Evolutionary conservation across 441 rosid species (phyloP).

Genomic region (Syzygium malaccense): DNA sequence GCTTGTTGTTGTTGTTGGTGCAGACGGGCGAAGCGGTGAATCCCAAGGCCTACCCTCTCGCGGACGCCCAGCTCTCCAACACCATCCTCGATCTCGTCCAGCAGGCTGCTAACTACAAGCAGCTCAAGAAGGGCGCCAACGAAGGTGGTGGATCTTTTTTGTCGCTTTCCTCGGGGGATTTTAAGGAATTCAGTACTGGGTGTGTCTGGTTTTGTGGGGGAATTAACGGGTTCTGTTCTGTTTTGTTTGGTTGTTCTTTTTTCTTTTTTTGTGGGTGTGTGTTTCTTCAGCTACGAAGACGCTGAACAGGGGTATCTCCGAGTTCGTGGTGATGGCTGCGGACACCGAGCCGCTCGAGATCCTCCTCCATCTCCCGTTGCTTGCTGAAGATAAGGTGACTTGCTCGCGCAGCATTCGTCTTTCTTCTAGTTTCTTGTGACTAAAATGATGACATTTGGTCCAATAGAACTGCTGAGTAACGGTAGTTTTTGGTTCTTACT

Average conservation of each 20-base stretch:
- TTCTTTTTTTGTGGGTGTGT: background rate
- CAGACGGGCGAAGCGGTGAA: conserved; percentile 78
- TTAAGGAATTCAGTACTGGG: background rate
- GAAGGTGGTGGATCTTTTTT: conserved; percentile 30
- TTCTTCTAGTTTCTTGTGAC: background rate
- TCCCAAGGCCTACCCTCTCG: conserved; percentile 89
- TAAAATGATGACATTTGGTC: background rate
- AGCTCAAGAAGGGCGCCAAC: conserved; percentile 94
- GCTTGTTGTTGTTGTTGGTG: background rate
- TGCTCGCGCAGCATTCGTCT: background rate
- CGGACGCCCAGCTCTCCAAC: conserved; percentile 66
- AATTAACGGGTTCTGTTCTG: background rate
- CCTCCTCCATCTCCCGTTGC: conserved; percentile 80
- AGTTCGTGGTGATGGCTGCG: conserved; percentile 93
- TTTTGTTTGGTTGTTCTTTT: background rate
- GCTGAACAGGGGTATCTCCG: conserved; percentile 82
- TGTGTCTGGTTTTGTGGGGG: background rate
- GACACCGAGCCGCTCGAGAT: conserved; percentile 92
- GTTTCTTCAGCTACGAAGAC: conserved; percentile 72
- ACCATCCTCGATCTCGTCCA: conserved; percentile 89
- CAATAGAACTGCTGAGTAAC: background rate
- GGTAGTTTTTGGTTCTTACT: background rate
- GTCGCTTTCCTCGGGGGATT: background rate
- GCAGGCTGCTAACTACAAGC: conserved; percentile 93
- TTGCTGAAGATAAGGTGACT: conserved; percentile 85